A percentile compares a stretch with the other conserved stretches of the same genome.
Conservation (phyloP, 371 early-diverging fungal genomes). For the Apophysomyces variabilis region DNA sequence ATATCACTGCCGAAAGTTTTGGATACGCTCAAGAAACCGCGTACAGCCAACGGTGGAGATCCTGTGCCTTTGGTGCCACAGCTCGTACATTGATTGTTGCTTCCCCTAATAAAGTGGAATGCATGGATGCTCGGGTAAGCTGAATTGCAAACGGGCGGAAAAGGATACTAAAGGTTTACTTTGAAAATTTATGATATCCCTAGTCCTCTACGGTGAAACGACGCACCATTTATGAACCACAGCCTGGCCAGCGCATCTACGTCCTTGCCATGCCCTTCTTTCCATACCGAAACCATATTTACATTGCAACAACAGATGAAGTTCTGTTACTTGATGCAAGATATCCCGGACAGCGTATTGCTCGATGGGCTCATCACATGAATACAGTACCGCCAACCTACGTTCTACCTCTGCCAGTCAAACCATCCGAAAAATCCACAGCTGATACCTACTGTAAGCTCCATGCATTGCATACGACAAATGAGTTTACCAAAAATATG, state of each 20-base stretch:
- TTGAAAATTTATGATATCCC: neutral
- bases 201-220: neutral
- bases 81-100: neutral
- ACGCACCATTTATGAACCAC: neutral
- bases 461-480: no score
- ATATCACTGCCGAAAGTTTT: neutral
- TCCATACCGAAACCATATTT: conserved; percentile 1
- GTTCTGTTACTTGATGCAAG: neutral
- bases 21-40: neutral
- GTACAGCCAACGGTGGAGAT: conserved; percentile 4
- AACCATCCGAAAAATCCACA: neutral
- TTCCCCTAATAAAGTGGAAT: neutral
- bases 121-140: neutral
- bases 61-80: neutral
- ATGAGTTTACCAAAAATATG: no score
- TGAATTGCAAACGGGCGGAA: no score
- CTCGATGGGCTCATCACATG: conserved; percentile 2
- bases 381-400: neutral
- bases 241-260: neutral
- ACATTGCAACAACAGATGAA: neutral
- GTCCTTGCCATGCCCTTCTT: neutral
- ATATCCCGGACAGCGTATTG: neutral
- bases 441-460: neutral
- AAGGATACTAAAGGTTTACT: no score
- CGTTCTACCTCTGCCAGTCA: neutral